Evolutionary conservation across 345 rosid genomes (phyloP).

Genomic region (Turnera subulata): DNA sequence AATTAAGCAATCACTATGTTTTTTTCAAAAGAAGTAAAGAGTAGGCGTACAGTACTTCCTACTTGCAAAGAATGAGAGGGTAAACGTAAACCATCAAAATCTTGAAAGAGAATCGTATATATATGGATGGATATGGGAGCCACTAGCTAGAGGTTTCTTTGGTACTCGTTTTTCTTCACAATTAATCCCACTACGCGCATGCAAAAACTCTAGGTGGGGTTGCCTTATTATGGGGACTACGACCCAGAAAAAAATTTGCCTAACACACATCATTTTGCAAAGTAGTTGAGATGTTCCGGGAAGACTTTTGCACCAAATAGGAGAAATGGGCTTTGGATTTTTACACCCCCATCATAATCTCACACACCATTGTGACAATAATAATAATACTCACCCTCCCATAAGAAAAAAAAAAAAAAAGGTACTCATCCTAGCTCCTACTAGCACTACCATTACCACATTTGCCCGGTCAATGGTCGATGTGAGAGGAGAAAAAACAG

Average conservation of each 20-base stretch:
- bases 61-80: no score
- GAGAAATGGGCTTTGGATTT: conserved; percentile 23
- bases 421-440: neutral
- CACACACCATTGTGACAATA: neutral
- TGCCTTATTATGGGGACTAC: conserved; percentile 17
- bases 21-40: no score
- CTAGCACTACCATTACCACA: neutral
- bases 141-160: neutral
- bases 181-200: neutral
- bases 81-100: neutral
- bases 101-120: neutral
- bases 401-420: no score
- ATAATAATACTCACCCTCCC: neutral
- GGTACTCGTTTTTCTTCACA: neutral
- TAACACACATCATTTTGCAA: conserved; percentile 9
- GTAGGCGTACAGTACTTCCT: no score
- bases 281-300: conserved; percentile 29
- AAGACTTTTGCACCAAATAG: conserved; percentile 22
- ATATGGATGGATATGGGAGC: no score
- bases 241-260: conserved; percentile 1
- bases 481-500: conserved; percentile 2
- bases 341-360: conserved; percentile 5
- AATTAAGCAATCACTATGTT: conserved; percentile 2
- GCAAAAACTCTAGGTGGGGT: conserved; percentile 7
- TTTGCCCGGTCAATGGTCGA: conserved; percentile 11